Conservation (phyloP, 805 yeast species). For the Saccharomycopsis selenospora region DNA sequence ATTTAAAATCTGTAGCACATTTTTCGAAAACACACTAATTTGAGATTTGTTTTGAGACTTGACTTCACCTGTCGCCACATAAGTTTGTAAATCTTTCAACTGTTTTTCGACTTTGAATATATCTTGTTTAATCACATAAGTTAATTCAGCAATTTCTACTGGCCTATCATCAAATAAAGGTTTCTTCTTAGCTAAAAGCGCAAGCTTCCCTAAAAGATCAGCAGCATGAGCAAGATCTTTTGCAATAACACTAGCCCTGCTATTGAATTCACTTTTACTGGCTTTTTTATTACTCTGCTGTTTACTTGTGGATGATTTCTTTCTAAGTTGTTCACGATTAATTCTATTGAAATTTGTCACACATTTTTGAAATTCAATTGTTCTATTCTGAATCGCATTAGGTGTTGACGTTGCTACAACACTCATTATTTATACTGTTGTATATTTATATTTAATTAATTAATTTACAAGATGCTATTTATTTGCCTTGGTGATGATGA, state of each 20-base stretch:
- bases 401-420: conserved; percentile 1
- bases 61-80: conserved; percentile 33
- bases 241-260: conserved; percentile 74
- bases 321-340: conserved; percentile 32
- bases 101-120: conserved; percentile 72
- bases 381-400: conserved; percentile 60
- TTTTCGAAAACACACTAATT: conserved; percentile 66
- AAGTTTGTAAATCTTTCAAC: conserved; percentile 53
- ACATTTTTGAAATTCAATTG: conserved; percentile 86
- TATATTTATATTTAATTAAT: too few species aligned
- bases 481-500: too few species aligned
- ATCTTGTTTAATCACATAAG: conserved; percentile 77
- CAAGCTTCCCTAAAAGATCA: conserved; percentile 69
- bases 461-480: too few species aligned
- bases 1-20: conserved; percentile 79
- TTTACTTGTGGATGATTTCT: conserved; percentile 22
- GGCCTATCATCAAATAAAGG: conserved; percentile 93
- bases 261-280: conserved; percentile 54
- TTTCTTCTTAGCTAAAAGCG: conserved; percentile 76
- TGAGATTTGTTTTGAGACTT: conserved; percentile 40
- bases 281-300: conserved; percentile 30
- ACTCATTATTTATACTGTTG: too few species aligned
- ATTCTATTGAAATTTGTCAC: conserved; percentile 67
- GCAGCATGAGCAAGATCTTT: conserved; percentile 85
- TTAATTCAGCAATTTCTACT: conserved; percentile 84